Percentiles rank a stretch among this genome's conserved stretches.
Evolutionary conservation across 345 rosid species (phyloP).

Genomic region (Linum lewisii): DNA sequence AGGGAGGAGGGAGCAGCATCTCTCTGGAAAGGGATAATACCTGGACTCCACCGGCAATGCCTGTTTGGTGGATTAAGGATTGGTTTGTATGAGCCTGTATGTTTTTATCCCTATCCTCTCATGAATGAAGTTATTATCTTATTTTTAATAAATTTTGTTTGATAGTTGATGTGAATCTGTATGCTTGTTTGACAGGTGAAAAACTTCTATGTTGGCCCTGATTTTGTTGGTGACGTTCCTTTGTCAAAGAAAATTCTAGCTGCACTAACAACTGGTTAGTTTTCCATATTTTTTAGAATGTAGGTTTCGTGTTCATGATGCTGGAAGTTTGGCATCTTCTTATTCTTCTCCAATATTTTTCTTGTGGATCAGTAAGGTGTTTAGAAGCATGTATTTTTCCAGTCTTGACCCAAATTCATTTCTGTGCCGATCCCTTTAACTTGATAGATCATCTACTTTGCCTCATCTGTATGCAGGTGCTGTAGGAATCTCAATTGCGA

Average conservation of each 20-base stretch:
- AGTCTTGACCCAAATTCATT: too few relatives aligned
- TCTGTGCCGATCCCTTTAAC: too few relatives aligned
- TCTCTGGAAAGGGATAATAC: conserved; percentile 89
- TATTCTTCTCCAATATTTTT: too few relatives aligned
- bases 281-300: not conserved
- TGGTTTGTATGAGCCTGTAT: conserved; percentile 85
- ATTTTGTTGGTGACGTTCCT: conserved; percentile 67
- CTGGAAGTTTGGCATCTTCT: too few relatives aligned
- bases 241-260: conserved; percentile 76
- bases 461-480: conserved; percentile 50
- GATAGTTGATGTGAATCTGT: conserved; percentile 2
- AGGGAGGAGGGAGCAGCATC: conserved; percentile 78
- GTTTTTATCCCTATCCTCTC: conserved; percentile 17
- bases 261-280: conserved; percentile 78
- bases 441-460: not conserved
- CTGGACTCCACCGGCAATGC: conserved; percentile 89
- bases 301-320: conserved; percentile 4
- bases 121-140: not conserved
- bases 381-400: too few relatives aligned
- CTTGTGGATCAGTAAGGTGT: not conserved
- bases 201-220: conserved; percentile 70
- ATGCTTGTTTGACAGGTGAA: conserved; percentile 48
- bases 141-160: not conserved
- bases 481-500: conserved; percentile 75
- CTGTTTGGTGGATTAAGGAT: conserved; percentile 88